phyloP scores from a whole-genome alignment of 257 asterid genomes.

The Nemophila menziesii region DNA sequence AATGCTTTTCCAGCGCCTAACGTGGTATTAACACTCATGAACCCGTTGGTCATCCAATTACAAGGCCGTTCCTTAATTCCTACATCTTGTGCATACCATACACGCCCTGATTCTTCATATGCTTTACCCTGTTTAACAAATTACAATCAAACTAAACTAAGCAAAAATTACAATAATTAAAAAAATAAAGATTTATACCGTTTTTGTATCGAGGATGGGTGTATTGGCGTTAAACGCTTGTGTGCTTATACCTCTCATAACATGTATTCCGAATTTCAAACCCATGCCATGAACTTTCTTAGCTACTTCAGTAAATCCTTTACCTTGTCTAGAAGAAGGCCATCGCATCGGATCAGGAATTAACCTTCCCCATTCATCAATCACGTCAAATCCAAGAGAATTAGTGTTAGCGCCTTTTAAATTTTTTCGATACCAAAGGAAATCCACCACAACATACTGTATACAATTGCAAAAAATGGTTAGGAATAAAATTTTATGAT shows the following conservation, averaged over 20 bases:
- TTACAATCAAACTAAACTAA: not conserved
- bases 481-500: too few species aligned
- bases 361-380: constrained; percentile 98
- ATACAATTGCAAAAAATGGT: constrained; percentile 6
- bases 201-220: constrained; percentile 53
- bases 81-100: constrained; percentile 68
- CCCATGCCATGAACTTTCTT: constrained; percentile 69
- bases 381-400: constrained; percentile 80
- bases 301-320: constrained; percentile 64
- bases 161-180: not conserved
- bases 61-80: constrained; percentile 71
- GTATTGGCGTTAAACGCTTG: constrained; percentile 80
- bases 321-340: constrained; percentile 76
- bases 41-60: constrained; percentile 80
- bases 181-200: constrained; percentile 30
- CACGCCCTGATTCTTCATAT: constrained; percentile 56
- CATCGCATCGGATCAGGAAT: constrained; percentile 79
- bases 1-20: constrained; percentile 90
- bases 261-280: constrained; percentile 89
- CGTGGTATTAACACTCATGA: constrained; percentile 76
- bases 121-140: constrained; percentile 46
- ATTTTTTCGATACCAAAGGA: constrained; percentile 89
- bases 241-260: constrained; percentile 84
- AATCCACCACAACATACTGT: constrained; percentile 96
- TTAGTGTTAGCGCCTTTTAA: constrained; percentile 58